Percentiles rank a stretch among this genome's conserved stretches.
Conservation (phyloP, 1,139 yeast genomes). For the Wickerhamiella infanticola region DNA sequence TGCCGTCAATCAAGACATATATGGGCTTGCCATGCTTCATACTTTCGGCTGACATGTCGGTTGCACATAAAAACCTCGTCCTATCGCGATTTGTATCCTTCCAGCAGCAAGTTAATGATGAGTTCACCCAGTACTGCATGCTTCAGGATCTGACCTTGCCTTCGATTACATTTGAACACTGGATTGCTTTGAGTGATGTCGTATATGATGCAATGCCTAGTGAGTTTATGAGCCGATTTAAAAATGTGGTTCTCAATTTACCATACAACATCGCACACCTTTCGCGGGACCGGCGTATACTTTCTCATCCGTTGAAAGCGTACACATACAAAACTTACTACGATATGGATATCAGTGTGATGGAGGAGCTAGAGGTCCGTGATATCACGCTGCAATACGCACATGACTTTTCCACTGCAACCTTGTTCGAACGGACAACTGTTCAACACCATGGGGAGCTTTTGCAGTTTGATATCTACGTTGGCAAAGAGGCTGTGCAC, state of each 20-base stretch:
- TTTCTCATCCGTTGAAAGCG: neutral
- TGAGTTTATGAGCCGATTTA: neutral
- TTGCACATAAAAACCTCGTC: neutral
- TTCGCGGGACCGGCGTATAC: neutral
- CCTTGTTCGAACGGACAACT: neutral
- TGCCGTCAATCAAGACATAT: neutral
- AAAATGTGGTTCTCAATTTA: neutral
- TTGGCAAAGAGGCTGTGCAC: constrained; percentile 3
- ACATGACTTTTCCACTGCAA: neutral
- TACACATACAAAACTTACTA: neutral
- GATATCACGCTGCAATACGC: neutral
- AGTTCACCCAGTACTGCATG: neutral
- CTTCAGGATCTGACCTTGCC: neutral
- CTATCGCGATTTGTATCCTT: neutral
- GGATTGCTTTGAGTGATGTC: neutral
- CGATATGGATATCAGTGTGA: neutral
- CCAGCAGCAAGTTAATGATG: neutral
- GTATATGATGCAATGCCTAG: neutral
- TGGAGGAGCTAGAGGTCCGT: neutral
- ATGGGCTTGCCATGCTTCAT: neutral
- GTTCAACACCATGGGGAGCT: neutral
- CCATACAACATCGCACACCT: neutral
- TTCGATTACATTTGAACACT: neutral
- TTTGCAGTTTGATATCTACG: neutral
- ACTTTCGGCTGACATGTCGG: neutral